Percentiles rank a stretch among this genome's conserved stretches.
Evolutionary conservation across 1,139 yeast species (phyloP).

Genomic region (Zygosaccharomyces sapae): DNA sequence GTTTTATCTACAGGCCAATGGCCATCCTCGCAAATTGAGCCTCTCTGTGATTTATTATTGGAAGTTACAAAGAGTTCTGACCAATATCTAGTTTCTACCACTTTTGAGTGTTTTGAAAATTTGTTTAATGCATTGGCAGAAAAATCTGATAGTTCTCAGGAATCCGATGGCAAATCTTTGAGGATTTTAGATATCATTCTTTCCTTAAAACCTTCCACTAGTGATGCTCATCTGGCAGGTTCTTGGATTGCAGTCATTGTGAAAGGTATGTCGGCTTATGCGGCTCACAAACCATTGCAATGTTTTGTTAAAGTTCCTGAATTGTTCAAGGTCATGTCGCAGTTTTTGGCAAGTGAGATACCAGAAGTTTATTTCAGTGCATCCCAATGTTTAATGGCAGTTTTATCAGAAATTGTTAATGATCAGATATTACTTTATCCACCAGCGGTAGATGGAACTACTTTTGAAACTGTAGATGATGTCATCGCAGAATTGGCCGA

Average conservation of each 20-base stretch:
- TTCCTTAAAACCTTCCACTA: constrained; percentile 73
- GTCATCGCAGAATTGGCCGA: constrained; percentile 53
- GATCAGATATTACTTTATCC: constrained; percentile 55
- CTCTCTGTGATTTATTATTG: constrained; percentile 69
- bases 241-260: constrained; percentile 95
- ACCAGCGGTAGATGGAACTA: constrained; percentile 41
- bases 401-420: constrained; percentile 62
- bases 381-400: constrained; percentile 80
- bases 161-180: constrained; percentile 55
- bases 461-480: constrained; percentile 54
- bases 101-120: constrained; percentile 83
- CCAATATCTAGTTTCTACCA: constrained; percentile 73
- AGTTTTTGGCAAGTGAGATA: constrained; percentile 63
- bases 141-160: constrained; percentile 26
- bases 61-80: constrained; percentile 79
- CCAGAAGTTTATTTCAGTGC: constrained; percentile 70
- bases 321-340: constrained; percentile 53
- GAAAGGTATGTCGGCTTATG: constrained; percentile 71
- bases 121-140: constrained; percentile 65
- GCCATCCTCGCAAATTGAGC: constrained; percentile 69
- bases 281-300: constrained; percentile 53
- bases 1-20: constrained; percentile 74
- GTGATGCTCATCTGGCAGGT: constrained; percentile 82
- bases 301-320: constrained; percentile 56
- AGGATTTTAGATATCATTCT: constrained; percentile 67